These are phyloP conservation scores for Fusarium piperis DNA, from an alignment of 2,329 filamentous ascomycete genomes.

Conservation along the genomic window DNA sequence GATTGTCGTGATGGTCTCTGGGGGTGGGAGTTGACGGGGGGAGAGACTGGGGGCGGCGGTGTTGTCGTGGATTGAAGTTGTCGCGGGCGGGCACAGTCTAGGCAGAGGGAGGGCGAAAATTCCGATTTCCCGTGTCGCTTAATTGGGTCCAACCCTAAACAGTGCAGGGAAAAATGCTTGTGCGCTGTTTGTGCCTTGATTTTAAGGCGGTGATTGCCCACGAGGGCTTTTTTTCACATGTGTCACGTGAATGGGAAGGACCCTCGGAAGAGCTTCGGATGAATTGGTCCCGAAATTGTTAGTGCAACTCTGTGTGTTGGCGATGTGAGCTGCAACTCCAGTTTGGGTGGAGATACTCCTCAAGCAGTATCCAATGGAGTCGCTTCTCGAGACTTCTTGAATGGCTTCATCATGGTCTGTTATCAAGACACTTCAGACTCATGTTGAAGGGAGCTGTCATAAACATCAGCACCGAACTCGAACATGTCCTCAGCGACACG, in stretches of 20 bases:
- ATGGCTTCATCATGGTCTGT: constrained; percentile 23
- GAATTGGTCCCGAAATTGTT: neutral
- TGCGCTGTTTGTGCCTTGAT: constrained; percentile 23
- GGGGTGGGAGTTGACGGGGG: constrained; percentile 45
- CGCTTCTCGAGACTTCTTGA: neutral
- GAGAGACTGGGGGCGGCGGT: constrained; percentile 44
- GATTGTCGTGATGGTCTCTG: constrained; percentile 52
- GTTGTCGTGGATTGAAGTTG: constrained; percentile 45
- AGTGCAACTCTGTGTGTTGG: constrained; percentile 4
- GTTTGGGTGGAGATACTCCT: constrained; percentile 35
- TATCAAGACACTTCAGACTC: constrained; percentile 6
- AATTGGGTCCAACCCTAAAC: constrained; percentile 60
- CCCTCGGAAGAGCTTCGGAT: constrained; percentile 29
- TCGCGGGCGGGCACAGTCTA: constrained; percentile 41
- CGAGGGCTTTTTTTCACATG: constrained; percentile 7
- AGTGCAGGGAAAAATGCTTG: constrained; percentile 11
- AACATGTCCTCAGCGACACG: constrained; percentile 30
- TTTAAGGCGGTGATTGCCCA: constrained; percentile 21
- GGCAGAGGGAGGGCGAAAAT: constrained; percentile 47
- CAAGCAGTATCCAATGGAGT: constrained; percentile 22
- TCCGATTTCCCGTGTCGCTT: constrained; percentile 51
- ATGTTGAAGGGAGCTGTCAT: neutral
- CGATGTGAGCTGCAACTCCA: constrained; percentile 29
- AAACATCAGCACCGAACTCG: neutral
- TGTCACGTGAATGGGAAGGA: constrained; percentile 31